Conservation (phyloP, 371 early-diverging fungal species). For the Actinomucor elegans region DNA sequence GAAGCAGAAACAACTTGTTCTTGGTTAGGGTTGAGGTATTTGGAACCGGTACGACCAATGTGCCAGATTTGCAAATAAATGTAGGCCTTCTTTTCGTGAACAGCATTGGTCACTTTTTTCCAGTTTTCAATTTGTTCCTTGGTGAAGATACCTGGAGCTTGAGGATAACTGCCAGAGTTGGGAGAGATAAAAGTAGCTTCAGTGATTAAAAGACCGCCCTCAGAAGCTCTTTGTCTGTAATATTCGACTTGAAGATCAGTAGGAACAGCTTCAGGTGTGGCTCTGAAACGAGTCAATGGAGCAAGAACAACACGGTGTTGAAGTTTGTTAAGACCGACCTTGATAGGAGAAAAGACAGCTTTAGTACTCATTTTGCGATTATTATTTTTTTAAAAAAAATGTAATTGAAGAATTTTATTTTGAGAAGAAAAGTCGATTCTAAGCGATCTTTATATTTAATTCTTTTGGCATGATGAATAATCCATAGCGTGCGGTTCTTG, state of each 20-base stretch:
- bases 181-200: conserved; percentile 46
- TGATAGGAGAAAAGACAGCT: conserved; percentile 6
- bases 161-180: conserved; percentile 29
- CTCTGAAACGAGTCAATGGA: conserved; percentile 46
- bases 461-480: too few relatives aligned
- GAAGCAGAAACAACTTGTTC: conserved; percentile 22
- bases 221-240: conserved; percentile 49
- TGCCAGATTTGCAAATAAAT: conserved; percentile 58
- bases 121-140: conserved; percentile 46
- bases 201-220: conserved; percentile 46
- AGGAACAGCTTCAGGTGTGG: conserved; percentile 23
- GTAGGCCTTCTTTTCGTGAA: conserved; percentile 48
- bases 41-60: conserved; percentile 21
- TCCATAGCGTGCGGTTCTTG: too few relatives aligned
- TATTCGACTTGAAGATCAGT: conserved; percentile 41
- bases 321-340: conserved; percentile 16
- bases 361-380: not conserved
- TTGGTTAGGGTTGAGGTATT: not conserved
- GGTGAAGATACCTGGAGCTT: conserved; percentile 36
- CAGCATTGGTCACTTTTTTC: conserved; percentile 48
- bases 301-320: conserved; percentile 59
- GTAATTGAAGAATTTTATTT: too few relatives aligned
- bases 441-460: too few relatives aligned
- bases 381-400: too few relatives aligned
- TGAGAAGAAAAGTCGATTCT: too few relatives aligned